Conservation (phyloP, 305 asterid genomes). For the Fraxinus xanthoxyloides region DNA sequence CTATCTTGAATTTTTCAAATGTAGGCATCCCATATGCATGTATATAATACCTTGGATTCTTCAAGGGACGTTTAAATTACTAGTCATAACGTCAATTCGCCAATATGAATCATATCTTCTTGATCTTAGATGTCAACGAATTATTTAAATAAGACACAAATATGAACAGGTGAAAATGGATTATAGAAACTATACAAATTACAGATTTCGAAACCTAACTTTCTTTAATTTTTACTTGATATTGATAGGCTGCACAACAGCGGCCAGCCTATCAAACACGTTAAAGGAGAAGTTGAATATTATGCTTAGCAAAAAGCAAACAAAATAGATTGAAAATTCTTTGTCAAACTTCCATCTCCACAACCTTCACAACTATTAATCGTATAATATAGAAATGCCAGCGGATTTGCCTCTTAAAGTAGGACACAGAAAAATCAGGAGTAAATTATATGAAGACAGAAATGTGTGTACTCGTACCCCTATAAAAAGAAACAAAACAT, state of each 20-base stretch:
- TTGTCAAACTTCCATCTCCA: neutral
- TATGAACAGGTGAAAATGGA: neutral
- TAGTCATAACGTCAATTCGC: neutral
- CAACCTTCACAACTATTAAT: neutral
- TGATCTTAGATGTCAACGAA: constrained; percentile 6
- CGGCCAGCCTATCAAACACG: neutral
- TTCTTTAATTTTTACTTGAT: neutral
- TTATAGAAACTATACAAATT: neutral
- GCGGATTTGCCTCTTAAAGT: constrained; percentile 4
- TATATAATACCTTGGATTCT: neutral
- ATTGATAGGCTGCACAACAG: neutral
- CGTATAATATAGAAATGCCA: neutral
- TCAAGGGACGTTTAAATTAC: neutral
- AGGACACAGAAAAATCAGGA: neutral
- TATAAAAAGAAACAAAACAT: neutral
- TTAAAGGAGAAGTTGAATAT: neutral
- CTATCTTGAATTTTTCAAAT: neutral
- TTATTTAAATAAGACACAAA: neutral
- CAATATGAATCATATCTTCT: constrained; percentile 1
- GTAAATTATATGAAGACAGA: neutral
- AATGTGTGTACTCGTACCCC: neutral
- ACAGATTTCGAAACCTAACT: neutral
- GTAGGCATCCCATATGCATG: constrained; percentile 7
- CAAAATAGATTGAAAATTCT: neutral
- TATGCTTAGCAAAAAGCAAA: neutral